Conservation (phyloP, 2,329 filamentous ascomycete genomes). For the Fusarium duplospermum region DNA sequence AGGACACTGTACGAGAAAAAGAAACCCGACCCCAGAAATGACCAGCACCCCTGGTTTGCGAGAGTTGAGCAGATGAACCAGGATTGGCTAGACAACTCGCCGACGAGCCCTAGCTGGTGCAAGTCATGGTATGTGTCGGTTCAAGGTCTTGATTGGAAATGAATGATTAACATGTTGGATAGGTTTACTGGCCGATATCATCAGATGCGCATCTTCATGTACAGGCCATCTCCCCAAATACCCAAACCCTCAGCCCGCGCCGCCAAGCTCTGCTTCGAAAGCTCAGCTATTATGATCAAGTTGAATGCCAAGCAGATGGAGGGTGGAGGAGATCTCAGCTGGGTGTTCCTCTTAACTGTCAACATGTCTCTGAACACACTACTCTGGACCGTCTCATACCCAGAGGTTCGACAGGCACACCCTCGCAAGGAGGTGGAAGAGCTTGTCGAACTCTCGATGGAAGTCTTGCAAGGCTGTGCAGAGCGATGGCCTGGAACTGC, state of each 20-base stretch:
- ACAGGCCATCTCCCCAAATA: slow-evolving; percentile 91
- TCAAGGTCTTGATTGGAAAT: not conserved
- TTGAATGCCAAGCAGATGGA: slow-evolving; percentile 85
- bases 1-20: slow-evolving; percentile 89
- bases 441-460: slow-evolving; percentile 79
- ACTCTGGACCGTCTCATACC: slow-evolving; percentile 91
- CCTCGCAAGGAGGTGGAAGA: slow-evolving; percentile 79
- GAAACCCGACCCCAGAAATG: slow-evolving; percentile 78
- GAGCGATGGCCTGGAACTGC: slow-evolving; percentile 93
- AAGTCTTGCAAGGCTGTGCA: slow-evolving; percentile 82
- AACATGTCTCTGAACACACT: slow-evolving; percentile 94
- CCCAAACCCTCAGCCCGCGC: slow-evolving; percentile 85
- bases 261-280: slow-evolving; percentile 84
- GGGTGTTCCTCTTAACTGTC: slow-evolving; percentile 89
- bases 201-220: slow-evolving; percentile 88
- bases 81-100: slow-evolving; percentile 82
- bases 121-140: slow-evolving; percentile 77
- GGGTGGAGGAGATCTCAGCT: slow-evolving; percentile 83
- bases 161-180: slow-evolving; percentile 19
- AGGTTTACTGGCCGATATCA: slow-evolving; percentile 80
- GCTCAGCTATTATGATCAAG: slow-evolving; percentile 83
- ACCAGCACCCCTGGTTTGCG: slow-evolving; percentile 87
- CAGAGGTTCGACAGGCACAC: slow-evolving; percentile 81
- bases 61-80: slow-evolving; percentile 83
- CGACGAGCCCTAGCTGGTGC: slow-evolving; percentile 77